A percentile compares a stretch with the other conserved stretches of the same genome.
These are phyloP conservation scores for Phytophthora hibernalis DNA, from an alignment of 352 stramenopile species.

Conservation along the genomic window DNA sequence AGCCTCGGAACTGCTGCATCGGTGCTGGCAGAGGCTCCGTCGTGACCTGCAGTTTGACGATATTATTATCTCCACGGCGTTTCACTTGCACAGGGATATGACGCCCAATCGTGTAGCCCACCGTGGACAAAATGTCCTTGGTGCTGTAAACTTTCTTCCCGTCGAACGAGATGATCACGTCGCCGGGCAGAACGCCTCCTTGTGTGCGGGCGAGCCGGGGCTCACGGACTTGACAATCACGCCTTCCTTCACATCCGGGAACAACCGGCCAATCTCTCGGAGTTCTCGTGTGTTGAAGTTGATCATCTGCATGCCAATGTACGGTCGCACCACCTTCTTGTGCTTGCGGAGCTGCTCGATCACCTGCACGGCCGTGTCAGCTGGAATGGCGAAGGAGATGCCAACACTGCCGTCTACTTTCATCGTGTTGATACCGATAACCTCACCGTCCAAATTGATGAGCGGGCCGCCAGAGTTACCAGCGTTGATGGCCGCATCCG, in stretches of 20 bases:
- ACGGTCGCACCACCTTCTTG: slow-evolving; percentile 90
- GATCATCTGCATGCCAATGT: slow-evolving; percentile 94
- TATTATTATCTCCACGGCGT: slow-evolving; percentile 57
- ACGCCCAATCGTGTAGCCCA: slow-evolving; percentile 79
- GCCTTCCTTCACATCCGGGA: slow-evolving; percentile 78
- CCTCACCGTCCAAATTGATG: slow-evolving; percentile 92
- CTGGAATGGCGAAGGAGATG: slow-evolving; percentile 94
- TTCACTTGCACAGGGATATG: slow-evolving; percentile 73
- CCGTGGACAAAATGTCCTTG: slow-evolving; percentile 74
- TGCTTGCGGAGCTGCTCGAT: slow-evolving; percentile 90
- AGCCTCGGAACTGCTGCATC: slow-evolving; percentile 29
- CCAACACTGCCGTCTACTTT: slow-evolving; percentile 91
- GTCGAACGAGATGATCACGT: slow-evolving; percentile 84
- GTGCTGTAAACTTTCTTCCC: slow-evolving; percentile 72
- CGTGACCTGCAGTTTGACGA: slow-evolving; percentile 60
- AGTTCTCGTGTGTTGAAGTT: slow-evolving; percentile 81
- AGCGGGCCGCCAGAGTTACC: slow-evolving; percentile 95
- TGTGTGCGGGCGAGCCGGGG: slow-evolving; percentile 79
- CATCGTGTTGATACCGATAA: slow-evolving; percentile 96
- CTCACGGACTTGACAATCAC: slow-evolving; percentile 87
- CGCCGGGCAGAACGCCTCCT: slow-evolving; percentile 71
- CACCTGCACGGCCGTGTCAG: slow-evolving; percentile 90
- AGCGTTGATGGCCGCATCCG: slow-evolving; percentile 93
- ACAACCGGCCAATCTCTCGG: slow-evolving; percentile 68
- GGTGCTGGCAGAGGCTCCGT: slow-evolving; percentile 68